These are phyloP conservation scores for Colletotrichum sp. DNA, from an alignment of 2,329 filamentous ascomycete genomes.

Conservation along the genomic window DNA sequence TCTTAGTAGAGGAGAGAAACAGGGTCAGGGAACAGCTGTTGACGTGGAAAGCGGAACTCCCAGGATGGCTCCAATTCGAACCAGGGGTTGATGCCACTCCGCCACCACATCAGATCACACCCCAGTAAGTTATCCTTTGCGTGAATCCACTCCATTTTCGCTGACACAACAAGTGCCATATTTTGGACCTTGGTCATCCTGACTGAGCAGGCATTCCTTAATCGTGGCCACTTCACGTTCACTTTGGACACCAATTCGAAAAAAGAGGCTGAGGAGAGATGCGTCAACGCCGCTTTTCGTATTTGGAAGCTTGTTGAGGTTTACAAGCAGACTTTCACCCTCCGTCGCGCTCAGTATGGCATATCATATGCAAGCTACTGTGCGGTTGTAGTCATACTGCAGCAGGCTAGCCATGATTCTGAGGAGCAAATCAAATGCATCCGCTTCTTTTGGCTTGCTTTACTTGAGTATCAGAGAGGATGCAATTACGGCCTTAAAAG, in stretches of 20 bases:
- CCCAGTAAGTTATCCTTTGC: background rate
- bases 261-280: background rate
- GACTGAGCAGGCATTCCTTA: background rate
- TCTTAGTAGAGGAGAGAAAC: background rate
- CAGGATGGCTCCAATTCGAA: background rate
- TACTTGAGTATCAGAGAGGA: background rate
- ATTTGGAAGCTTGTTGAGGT: background rate
- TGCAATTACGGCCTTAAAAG: background rate
- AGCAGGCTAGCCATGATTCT: accelerated
- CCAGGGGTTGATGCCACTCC: background rate
- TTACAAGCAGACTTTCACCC: background rate
- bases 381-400: background rate
- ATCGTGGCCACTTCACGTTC: background rate
- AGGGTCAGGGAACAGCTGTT: background rate
- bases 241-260: accelerated
- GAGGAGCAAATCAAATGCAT: background rate
- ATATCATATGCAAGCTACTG: background rate
- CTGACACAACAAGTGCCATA: background rate
- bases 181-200: background rate
- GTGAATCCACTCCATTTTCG: background rate
- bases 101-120: background rate
- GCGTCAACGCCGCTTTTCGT: background rate
- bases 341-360: background rate
- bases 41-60: background rate
- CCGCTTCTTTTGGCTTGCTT: background rate